Conservation (phyloP, 352 stramenopile genomes). For the Phytophthora pseudosyringae region DNA sequence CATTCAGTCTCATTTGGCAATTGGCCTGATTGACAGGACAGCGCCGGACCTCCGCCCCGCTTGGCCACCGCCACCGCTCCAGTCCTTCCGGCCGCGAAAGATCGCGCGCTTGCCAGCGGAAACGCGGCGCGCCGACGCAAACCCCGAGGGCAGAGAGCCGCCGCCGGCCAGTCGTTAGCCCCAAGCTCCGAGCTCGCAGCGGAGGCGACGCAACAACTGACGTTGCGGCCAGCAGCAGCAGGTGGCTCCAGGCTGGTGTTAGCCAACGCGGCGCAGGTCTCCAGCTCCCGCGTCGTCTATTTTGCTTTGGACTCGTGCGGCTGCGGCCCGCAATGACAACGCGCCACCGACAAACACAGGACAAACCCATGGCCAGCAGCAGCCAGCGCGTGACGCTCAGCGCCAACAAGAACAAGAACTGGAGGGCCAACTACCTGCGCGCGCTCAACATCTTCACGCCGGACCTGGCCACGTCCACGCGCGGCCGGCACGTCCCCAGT, state of each 20-base stretch:
- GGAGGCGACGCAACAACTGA: constrained; percentile 28
- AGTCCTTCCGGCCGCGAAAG: constrained; percentile 6
- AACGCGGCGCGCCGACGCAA: constrained; percentile 16
- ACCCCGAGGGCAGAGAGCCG: constrained; percentile 25
- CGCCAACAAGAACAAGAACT: constrained; percentile 61
- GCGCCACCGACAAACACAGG: constrained; percentile 9
- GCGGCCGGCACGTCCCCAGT: constrained; percentile 13
- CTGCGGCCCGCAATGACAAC: constrained; percentile 20
- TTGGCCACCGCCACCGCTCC: not conserved
- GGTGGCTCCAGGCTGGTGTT: constrained; percentile 5
- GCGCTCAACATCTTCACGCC: constrained; percentile 77
- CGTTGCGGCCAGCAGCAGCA: constrained; percentile 15
- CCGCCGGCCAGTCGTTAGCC: constrained; percentile 24
- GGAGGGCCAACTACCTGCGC: constrained; percentile 78
- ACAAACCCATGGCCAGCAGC: constrained; percentile 24
- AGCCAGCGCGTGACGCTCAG: constrained; percentile 33
- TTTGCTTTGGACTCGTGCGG: constrained; percentile 12
- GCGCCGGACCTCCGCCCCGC: not conserved
- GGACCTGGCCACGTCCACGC: constrained; percentile 40
- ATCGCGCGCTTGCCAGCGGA: constrained; percentile 4
- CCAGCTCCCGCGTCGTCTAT: constrained; percentile 2
- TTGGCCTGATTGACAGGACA: constrained; percentile 38
- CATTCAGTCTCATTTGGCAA: constrained; percentile 25
- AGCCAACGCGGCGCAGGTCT: constrained; percentile 7
- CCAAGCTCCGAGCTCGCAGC: not conserved